phyloP scores from a whole-genome alignment of 106 monocot species.

The Dactylorhiza incarnata region DNA sequence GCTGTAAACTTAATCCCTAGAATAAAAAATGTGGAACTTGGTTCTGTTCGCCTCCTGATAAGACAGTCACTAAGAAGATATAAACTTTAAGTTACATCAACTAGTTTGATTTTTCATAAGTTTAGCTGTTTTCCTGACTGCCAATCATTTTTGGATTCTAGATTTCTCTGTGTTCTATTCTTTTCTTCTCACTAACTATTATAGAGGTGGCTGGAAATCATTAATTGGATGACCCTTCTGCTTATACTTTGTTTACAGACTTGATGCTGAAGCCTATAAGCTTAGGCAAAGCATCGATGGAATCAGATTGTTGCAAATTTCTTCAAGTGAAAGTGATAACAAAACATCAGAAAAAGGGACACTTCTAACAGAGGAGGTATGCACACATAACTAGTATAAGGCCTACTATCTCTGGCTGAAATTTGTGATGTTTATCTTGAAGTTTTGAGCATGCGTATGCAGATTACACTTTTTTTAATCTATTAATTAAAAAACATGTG shows the following conservation, averaged over 20 bases:
- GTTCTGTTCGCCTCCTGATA: too few species aligned
- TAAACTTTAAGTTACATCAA: too few species aligned
- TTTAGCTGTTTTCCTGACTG: too few species aligned
- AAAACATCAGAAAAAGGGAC: constrained; percentile 23
- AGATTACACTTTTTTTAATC: neutral
- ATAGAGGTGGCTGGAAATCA: too few species aligned
- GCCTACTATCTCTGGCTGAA: neutral
- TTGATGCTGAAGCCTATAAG: constrained; percentile 61
- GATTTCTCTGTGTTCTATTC: too few species aligned
- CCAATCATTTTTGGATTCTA: too few species aligned
- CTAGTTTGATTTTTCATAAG: too few species aligned
- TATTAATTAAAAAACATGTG: neutral
- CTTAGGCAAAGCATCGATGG: constrained; percentile 51
- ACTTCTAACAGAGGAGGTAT: constrained; percentile 47
- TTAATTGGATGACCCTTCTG: neutral
- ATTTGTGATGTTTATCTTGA: neutral
- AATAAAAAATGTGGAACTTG: too few species aligned
- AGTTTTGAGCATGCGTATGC: neutral
- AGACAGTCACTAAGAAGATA: too few species aligned
- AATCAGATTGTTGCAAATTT: constrained; percentile 26
- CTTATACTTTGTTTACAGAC: constrained; percentile 34
- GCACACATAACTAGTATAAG: neutral
- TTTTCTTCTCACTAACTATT: too few species aligned
- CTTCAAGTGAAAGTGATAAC: constrained; percentile 21
- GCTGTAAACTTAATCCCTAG: too few species aligned